A percentile compares a stretch with the other conserved stretches of the same genome.
phyloP scores from a whole-genome alignment of 345 rosid genomes.

The Abelmoschus esculentus region DNA sequence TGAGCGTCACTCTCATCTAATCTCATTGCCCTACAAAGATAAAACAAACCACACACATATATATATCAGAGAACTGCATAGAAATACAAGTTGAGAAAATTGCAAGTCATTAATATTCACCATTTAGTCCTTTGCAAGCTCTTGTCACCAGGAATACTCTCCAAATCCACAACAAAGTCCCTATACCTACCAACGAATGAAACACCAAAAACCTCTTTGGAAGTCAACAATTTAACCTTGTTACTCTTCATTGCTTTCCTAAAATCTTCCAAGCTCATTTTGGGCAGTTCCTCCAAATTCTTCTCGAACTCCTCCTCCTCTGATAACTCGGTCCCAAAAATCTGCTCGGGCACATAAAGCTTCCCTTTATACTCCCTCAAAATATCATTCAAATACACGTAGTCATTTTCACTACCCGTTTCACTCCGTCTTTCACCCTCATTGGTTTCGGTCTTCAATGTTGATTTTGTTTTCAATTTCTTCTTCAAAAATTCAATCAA shows the following conservation, averaged over 20 bases:
- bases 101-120: constrained; percentile 23
- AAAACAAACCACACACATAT: constrained; percentile 1
- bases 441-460: constrained; percentile 18
- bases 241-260: constrained; percentile 51
- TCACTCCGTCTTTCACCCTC: constrained; percentile 11
- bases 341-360: constrained; percentile 85
- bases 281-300: constrained; percentile 54
- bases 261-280: constrained; percentile 66
- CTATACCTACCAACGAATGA: constrained; percentile 25
- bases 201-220: constrained; percentile 42
- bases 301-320: constrained; percentile 72
- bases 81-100: constrained; percentile 4
- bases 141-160: constrained; percentile 79
- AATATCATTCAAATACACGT: constrained; percentile 69
- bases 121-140: constrained; percentile 84
- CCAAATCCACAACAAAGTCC: constrained; percentile 70
- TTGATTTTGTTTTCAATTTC: constrained; percentile 33
- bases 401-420: constrained; percentile 19
- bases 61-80: background rate
- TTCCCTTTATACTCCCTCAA: constrained; percentile 77
- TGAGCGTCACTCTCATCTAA: constrained; percentile 51
- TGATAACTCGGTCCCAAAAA: constrained; percentile 56
- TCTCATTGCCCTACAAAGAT: constrained; percentile 60
- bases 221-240: constrained; percentile 64
- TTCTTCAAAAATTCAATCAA: constrained; percentile 34